Evolutionary conservation across 106 monocot genomes (phyloP), one percentile per base, ranked within the genome.

Genomic region (Chionographis japonica): DNA sequence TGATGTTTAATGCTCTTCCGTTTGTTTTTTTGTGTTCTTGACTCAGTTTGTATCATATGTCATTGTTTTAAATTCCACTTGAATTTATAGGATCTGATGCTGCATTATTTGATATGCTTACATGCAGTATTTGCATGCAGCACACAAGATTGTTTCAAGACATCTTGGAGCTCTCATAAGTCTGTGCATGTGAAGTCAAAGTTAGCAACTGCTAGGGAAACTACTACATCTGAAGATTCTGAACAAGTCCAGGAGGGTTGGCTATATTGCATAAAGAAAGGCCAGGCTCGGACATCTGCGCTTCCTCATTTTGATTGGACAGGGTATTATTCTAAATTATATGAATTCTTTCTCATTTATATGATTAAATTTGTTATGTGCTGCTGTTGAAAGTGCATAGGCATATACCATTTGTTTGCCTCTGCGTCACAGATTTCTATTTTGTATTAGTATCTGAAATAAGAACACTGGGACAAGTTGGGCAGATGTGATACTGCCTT

Each of bases 121-220:
- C 54, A 17, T 37, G 8, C 14, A 53, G 37, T 57, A 19, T 61
- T 46, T 41, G 2, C 40, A 51, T 68, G 68, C 76, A 97, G 97
- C 60, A 76, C 97, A 20, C 97, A 97, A 78, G 92, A 97, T 61
- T 97, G 97, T 65, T 97, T 97, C 64, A 97, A 86, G 70, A 82
- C 84, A 60, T 78, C 89, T 68, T 97, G 97, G 97, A 87, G 82
- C 68, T 77, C 89, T 58, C 97, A 97, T 68, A 97, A 97, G 68
- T 80, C 76, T 50, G 74, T 85, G 19, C 97, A 97, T 57, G 49
- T 56, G 15, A 95, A 82, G 61, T 40, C 80, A 56, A 77, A 46
- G 9, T 43, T 65, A 56, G 67, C 74, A 52, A 70, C 68, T 56
- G 46, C 14, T 63, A 50, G 4, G 4, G 60, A 61, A 43, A 65